Percentiles rank a stretch among this genome's conserved stretches.
These are phyloP conservation scores for Septoria linicola DNA, from an alignment of 2,329 filamentous ascomycete genomes.

Conservation along the genomic window DNA sequence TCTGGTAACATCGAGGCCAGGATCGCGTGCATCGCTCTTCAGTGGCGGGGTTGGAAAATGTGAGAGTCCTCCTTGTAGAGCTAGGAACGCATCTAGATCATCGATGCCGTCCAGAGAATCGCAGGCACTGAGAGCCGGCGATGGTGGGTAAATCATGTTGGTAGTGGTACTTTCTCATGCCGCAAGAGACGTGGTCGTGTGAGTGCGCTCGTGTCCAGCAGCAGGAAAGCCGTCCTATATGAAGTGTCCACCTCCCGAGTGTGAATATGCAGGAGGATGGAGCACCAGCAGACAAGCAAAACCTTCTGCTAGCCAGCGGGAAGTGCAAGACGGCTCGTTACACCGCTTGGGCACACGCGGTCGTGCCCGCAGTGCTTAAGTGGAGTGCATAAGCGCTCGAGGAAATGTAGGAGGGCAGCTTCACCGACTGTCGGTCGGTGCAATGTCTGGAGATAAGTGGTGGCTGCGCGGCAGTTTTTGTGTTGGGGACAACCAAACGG, in stretches of 20 bases:
- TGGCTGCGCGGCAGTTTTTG: too few relatives aligned
- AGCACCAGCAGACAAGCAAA: neutral
- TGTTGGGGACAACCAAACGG: too few relatives aligned
- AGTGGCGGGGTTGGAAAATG: slow-evolving; percentile 34
- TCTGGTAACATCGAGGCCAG: slow-evolving; percentile 22
- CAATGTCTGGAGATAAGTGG: too few relatives aligned
- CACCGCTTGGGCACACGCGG: too few relatives aligned
- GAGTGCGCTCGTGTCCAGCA: slow-evolving; percentile 2
- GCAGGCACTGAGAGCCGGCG: slow-evolving; percentile 34
- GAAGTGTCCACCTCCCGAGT: neutral
- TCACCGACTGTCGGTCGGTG: neutral
- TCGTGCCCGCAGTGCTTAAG: neutral
- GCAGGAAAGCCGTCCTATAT: slow-evolving; percentile 1
- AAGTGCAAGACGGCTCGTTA: slow-evolving; percentile 1
- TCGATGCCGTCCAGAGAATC: slow-evolving; percentile 35
- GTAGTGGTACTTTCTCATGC: neutral
- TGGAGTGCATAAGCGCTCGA: slow-evolving; percentile 12
- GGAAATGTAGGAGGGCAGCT: neutral
- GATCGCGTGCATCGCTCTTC: slow-evolving; percentile 20
- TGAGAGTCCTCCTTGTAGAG: slow-evolving; percentile 32
- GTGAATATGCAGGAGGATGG: slow-evolving; percentile 7
- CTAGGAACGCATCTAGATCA: slow-evolving; percentile 37
- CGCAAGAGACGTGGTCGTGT: neutral
- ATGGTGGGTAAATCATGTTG: slow-evolving; percentile 18
- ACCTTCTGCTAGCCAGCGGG: neutral